Conservation (phyloP, 805 yeast genomes). For the Schwanniomyces sp. region DNA sequence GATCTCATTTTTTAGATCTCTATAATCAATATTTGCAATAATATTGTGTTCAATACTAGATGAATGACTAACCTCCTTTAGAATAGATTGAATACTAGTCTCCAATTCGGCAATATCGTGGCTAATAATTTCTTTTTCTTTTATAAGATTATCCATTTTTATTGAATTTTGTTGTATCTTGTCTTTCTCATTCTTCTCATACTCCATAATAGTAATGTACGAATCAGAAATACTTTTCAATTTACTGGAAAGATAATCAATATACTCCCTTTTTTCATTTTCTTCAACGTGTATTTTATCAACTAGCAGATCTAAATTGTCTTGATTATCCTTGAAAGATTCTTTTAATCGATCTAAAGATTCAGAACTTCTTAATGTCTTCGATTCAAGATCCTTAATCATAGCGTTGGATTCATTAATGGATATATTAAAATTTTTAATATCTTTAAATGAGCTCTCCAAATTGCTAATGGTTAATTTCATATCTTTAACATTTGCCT, state of each 20-base stretch:
- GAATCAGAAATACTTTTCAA: constrained; percentile 1
- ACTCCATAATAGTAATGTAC: constrained; percentile 13
- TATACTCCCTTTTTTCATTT: background rate
- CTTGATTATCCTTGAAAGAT: constrained; percentile 1
- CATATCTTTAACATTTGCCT: constrained; percentile 53
- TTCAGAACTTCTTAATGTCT: background rate
- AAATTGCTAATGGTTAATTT: constrained; percentile 51
- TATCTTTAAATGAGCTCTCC: constrained; percentile 52
- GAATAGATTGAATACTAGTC: constrained; percentile 28
- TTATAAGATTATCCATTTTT: constrained; percentile 21
- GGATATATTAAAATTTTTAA: constrained; percentile 36
- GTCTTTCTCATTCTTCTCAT: constrained; percentile 17
- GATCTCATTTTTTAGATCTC: constrained; percentile 43
- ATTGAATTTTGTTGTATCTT: constrained; percentile 23
- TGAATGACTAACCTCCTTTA: constrained; percentile 52
- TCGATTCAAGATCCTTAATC: constrained; percentile 13
- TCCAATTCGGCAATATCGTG: constrained; percentile 21
- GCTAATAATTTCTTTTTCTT: constrained; percentile 9
- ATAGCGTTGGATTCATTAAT: constrained; percentile 32
- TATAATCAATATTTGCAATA: constrained; percentile 61
- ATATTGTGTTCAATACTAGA: constrained; percentile 62
- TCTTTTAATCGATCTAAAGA: constrained; percentile 4
- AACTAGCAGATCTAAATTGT: background rate
- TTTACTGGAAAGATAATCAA: background rate
- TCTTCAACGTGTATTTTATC: background rate